These are phyloP conservation scores for Thielaviopsis populi DNA, from an alignment of 2,329 filamentous ascomycete species.

Conservation along the genomic window DNA sequence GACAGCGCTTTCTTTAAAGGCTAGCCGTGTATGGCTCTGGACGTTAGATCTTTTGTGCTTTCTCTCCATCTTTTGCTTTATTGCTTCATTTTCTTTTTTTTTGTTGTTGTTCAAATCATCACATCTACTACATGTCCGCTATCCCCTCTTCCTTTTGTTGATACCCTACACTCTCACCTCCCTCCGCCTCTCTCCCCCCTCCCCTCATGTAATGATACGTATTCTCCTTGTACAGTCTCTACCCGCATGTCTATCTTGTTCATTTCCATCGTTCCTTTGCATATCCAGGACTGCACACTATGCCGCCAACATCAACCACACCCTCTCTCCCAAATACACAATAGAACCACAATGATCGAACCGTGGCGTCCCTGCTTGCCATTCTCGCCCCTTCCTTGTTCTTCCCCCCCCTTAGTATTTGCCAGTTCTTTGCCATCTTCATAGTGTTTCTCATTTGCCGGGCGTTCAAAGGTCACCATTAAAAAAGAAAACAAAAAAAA, in stretches of 20 bases:
- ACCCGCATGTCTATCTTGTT: background rate
- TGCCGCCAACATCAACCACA: background rate
- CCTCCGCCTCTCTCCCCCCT: background rate
- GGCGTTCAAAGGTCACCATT: background rate
- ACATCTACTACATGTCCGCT: too few species aligned
- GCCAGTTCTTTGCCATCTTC: background rate
- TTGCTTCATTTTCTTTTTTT: too few species aligned
- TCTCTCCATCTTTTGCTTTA: background rate
- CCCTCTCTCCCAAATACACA: background rate
- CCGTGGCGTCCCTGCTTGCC: background rate
- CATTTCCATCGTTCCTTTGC: background rate
- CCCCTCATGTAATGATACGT: background rate
- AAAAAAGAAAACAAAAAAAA: background rate
- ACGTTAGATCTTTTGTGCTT: background rate
- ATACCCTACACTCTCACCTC: constrained; percentile 4
- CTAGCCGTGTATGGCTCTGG: background rate
- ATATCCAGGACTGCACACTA: background rate
- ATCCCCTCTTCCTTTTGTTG: background rate
- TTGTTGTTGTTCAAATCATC: too few species aligned
- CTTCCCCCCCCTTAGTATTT: background rate
- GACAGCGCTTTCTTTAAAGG: background rate
- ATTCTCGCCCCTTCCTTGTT: background rate
- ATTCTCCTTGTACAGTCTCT: background rate
- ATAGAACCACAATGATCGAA: background rate
- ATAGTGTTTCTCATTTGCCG: background rate